phyloP scores from a whole-genome alignment of 768 basidiomycete genomes.

The Phylloporus scabripes region DNA sequence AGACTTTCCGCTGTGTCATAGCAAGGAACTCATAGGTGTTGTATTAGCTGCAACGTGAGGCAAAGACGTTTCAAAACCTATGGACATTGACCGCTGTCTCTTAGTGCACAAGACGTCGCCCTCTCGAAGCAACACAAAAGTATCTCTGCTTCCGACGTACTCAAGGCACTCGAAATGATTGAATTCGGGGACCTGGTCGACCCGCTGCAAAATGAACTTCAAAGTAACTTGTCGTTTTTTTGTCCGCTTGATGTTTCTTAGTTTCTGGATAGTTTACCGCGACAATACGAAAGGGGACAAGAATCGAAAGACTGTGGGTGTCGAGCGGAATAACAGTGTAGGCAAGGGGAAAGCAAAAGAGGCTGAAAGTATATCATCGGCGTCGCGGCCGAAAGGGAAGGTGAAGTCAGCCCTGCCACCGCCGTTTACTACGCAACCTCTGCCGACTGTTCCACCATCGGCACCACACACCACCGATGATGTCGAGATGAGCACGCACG shows the following conservation, averaged over 20 bases:
- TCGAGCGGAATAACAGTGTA: constrained; percentile 22
- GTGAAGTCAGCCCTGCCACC: constrained; percentile 25
- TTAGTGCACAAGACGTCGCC: constrained; percentile 85
- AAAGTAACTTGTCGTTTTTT: constrained; percentile 35
- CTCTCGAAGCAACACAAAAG: constrained; percentile 80
- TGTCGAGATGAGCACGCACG: constrained; percentile 18
- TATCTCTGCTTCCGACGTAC: constrained; percentile 84
- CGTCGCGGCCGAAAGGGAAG: constrained; percentile 26
- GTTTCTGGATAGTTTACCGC: constrained; percentile 50
- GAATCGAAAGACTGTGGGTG: constrained; percentile 27
- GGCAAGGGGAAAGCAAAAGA: constrained; percentile 30
- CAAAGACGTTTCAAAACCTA: not conserved
- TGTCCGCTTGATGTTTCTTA: not conserved
- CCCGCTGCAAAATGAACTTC: constrained; percentile 57
- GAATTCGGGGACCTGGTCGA: constrained; percentile 70
- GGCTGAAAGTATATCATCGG: constrained; percentile 29
- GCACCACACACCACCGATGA: constrained; percentile 23
- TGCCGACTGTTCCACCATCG: constrained; percentile 25
- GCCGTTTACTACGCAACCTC: constrained; percentile 29
- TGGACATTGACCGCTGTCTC: constrained; percentile 3
- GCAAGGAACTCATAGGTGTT: constrained; percentile 1
- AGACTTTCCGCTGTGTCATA: not conserved
- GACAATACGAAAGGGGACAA: constrained; percentile 60
- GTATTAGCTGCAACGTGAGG: constrained; percentile 43
- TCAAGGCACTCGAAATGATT: constrained; percentile 77